Base-by-base conservation (phyloP, 108 stramenopile species). In the Cyclotella choctawhatcheeana region DNA sequence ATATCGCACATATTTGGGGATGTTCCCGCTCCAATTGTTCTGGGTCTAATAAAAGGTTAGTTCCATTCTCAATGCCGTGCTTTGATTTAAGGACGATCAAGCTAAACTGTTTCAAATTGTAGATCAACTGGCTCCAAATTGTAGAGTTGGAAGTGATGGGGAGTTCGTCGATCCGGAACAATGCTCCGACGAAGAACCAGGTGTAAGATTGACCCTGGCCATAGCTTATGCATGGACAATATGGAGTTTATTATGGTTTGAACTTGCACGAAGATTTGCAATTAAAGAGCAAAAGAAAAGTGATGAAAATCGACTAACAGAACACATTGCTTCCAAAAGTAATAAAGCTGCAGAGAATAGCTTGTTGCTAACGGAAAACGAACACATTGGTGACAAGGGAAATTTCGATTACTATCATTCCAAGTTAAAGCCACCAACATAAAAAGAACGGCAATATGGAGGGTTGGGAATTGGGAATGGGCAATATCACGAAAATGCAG, bases 41-140 rank as follows among this genome's bases (percentile, higher is more conserved):
- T 82, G 30, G 81, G 81, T n/a, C 50, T 72, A 60, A 77, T 73
- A 24, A 82, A 71, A 55, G 47, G 47, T 48, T 8, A n/a, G 47
- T 17, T 48, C 47, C 6, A 10, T 17, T 48, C 4, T 48, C 37
- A 40, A 8, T 40, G 37, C 37, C 6, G 37, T 48, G 18, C 16
- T 48, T n/a, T 48, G 4, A 48, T 48, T n/a, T 48, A n/a, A 4
- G 8, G 18, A n/a, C 12, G 12, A 4, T 8, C 17, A n/a, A n/a
- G 18, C 47, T n/a, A n/a, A 40, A 40, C 12, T 48, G 47, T 4
- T n/a, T 17, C 47, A 48, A 48, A 48, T n/a, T 48, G 8, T n/a
- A 48, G 81, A 82, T 62, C 40, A 58, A 63, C 32, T 82, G 30
- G 81, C 81, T n/a, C 81, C 81, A 18, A 75, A 61, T 14, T 82